Base-by-base conservation (phyloP, 2,329 filamentous ascomycete species). In the Zymoseptoria ardabiliae region DNA sequence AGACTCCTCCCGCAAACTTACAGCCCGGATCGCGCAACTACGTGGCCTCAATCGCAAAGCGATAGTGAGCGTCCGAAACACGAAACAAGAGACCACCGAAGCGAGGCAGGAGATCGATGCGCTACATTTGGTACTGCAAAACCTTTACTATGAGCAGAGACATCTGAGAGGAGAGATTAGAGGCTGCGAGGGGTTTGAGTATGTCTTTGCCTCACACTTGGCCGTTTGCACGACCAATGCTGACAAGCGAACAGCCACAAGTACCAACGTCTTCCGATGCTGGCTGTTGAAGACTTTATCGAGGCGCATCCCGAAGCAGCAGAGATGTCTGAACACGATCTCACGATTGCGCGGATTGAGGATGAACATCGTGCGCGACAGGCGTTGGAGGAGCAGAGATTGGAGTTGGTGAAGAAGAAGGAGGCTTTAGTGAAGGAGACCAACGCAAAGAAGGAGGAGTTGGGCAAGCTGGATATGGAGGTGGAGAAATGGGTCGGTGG, bases 121-220 rank as follows among this genome's bases (percentile, higher is more conserved):
- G 54, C 80, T 99, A 62, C 92, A 97, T 72, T 81, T 99, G 45
- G 90, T 96, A 71, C 81, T 99, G 58, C 93, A 97, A 75, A 99
- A 99, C 71, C 78, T 99, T 7, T 95, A 94, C 74, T 99, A 99
- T 71, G 93, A 99, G 75, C 92, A 97, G 77, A 82, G 90, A 57
- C 91, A 97, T 74, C 78, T 99, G 57, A 85, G 89, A 64, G 90
- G 90, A 54, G 94, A 99, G 76, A 97, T 99, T 62, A 80, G 84
- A 0, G 91, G 90, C 8, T 97, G 94, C 73, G 90, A 96, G 72
- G 88, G 87, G 55, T 97, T 95, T 69, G 90, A 96, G 91, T 96
- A 77, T 63, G 89, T 82, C 13, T 55, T 45, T 17, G 5, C 22
- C 22, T 54, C n/a, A 53, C 20, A 50, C 7, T 35, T 21, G 2